Percentiles rank a stretch among this genome's conserved stretches.
Conservation (phyloP, 805 yeast species). For the Komagataella pastoris region DNA sequence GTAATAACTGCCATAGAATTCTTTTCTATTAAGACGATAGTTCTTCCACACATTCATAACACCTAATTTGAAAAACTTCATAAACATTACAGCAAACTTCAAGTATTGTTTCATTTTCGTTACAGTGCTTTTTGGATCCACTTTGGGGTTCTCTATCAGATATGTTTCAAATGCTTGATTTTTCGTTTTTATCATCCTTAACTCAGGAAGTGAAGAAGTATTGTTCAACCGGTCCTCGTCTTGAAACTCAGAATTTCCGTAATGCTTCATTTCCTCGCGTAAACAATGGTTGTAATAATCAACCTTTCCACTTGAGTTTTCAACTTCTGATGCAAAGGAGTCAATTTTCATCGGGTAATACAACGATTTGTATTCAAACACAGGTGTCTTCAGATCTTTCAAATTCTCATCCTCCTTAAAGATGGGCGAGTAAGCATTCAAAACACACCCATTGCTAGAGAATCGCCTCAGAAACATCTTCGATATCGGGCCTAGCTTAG, state of each 20-base stretch:
- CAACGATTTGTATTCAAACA: background rate
- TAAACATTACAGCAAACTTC: slow-evolving; percentile 5
- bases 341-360: background rate
- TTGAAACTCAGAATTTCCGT: background rate
- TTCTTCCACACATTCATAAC: slow-evolving; percentile 41
- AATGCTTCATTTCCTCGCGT: background rate
- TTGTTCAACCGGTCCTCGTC: background rate
- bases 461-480: background rate
- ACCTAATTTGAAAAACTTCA: slow-evolving; percentile 46
- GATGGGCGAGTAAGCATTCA: background rate
- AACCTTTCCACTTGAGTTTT: background rate
- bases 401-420: background rate
- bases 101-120: background rate
- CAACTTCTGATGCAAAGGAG: background rate
- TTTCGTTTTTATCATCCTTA: background rate
- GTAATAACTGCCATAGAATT: slow-evolving; percentile 13
- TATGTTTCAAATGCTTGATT: background rate
- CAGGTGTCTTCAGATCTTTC: background rate
- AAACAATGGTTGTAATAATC: background rate
- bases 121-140: background rate
- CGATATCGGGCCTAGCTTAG: background rate
- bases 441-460: background rate
- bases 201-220: background rate
- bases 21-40: slow-evolving; percentile 13
- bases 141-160: background rate